Evolutionary conservation across 202 grass and related monocot genomes (phyloP).

Genomic region (Zoysia matrella): DNA sequence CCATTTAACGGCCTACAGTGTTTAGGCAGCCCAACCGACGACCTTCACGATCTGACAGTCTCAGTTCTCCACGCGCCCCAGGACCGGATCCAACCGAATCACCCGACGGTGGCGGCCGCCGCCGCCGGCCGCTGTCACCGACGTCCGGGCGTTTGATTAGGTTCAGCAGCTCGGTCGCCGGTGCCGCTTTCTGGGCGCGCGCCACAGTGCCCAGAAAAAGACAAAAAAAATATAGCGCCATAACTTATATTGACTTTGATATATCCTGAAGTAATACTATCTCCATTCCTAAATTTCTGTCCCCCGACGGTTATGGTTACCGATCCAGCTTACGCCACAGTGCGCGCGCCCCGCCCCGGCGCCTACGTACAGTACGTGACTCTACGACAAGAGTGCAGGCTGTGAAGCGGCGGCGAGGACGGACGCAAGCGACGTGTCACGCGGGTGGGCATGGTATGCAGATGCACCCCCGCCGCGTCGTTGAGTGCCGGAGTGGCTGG

Average conservation of each 20-base stretch:
- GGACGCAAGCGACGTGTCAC: too few relatives aligned
- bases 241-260: too few relatives aligned
- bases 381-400: background rate
- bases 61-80: background rate
- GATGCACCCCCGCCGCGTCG: too few relatives aligned
- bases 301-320: background rate
- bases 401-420: too few relatives aligned
- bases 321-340: slow-evolving; percentile 1
- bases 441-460: too few relatives aligned
- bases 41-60: background rate
- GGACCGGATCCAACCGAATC: background rate
- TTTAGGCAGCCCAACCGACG: background rate
- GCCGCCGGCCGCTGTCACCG: background rate
- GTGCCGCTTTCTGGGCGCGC: background rate
- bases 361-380: background rate
- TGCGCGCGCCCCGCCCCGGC: background rate
- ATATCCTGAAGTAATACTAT: background rate
- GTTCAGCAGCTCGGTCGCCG: background rate
- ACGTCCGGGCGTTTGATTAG: too few relatives aligned
- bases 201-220: too few relatives aligned
- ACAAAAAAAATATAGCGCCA: too few relatives aligned
- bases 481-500: too few relatives aligned
- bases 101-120: background rate
- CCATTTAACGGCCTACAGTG: background rate
- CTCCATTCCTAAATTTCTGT: background rate